Base-by-base conservation (phyloP, 805 yeast genomes). In the Nakazawaea laoshanensis region DNA sequence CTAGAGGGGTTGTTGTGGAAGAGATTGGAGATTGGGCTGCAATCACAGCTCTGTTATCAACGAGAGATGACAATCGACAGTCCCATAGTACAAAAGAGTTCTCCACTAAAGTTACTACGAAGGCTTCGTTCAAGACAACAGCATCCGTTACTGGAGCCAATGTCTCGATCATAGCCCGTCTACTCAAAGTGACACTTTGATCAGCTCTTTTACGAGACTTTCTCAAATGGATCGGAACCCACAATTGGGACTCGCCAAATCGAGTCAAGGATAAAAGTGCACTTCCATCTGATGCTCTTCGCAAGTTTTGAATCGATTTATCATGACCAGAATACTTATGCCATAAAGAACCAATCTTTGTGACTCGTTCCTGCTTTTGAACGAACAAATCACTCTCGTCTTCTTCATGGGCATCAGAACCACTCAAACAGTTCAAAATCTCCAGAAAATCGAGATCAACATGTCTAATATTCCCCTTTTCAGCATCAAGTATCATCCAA, bases 281-380 rank as follows among this genome's bases (percentile, higher is more conserved):
- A 18, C 65, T 59, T 22, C 88, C 89, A 46, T 75, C 73, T 5
- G 74, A 59, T 1, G 94, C 80, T 44, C 87, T 72, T 12, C 73
- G 59, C 3, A 88, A 52, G 30, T 64, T 67, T 42, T 71, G 74
- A 15, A 88, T 76, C 0, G 95, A 83, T 48, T 87, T 87, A 35
- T 74, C 70, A 49, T 87, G 96, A 1, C 97, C 97, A 2, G 94
- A 85, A 35, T 79, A 71, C 43, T 80, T 77, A 41, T 76, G 67
- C 16, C 63, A 57, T 7, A 76, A 42, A 4, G 40, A 41, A 5
- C 61, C 63, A 8, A 58, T 42, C 8, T 20, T 17, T 11, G 15
- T 18, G 11, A 16, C 5, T 7, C 10, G 30, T 5, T 13, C 18
- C 23, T 29, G 18, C 12, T 19, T 18, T 12, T 14, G 4, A n/a